Conservation (phyloP, 495 filamentous ascomycete species). For the Venustampulla echinocandica region DNA sequence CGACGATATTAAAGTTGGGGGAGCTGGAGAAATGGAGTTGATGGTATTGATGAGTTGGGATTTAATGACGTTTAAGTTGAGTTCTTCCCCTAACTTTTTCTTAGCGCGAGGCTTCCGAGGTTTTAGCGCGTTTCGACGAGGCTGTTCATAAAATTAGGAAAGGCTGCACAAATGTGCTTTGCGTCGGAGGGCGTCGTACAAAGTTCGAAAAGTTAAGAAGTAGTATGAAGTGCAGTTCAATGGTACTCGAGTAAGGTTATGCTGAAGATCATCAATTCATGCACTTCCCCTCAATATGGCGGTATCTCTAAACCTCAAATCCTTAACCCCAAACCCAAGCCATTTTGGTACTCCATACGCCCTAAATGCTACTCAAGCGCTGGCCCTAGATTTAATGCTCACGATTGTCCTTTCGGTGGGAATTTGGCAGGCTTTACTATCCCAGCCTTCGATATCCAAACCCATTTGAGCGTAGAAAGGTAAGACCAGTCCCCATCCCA, state of each 20-base stretch:
- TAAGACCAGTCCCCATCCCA: conserved; percentile 49
- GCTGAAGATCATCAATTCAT: not conserved
- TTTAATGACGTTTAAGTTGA: too few relatives aligned
- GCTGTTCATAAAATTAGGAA: not conserved
- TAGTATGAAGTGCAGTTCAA: too few relatives aligned
- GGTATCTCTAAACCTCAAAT: too few relatives aligned
- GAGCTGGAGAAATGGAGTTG: not conserved
- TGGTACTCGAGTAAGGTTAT: too few relatives aligned
- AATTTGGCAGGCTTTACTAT: conserved; percentile 49
- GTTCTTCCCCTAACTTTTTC: conserved; percentile 1
- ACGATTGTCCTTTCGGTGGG: conserved; percentile 57
- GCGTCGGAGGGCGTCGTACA: too few relatives aligned
- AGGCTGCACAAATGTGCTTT: too few relatives aligned
- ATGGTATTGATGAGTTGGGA: conserved; percentile 2
- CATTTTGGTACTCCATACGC: conserved; percentile 17
- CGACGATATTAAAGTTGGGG: conserved; percentile 1
- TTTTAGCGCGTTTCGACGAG: not conserved
- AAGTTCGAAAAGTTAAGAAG: not conserved
- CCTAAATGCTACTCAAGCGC: conserved; percentile 25
- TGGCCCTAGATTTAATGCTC: conserved; percentile 14
- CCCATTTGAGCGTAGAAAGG: conserved; percentile 43
- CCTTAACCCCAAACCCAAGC: not conserved
- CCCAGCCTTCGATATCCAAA: conserved; percentile 53
- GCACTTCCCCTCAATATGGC: too few relatives aligned
- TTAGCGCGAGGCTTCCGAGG: conserved; percentile 3